Evolutionary conservation across 2,329 filamentous ascomycete genomes (phyloP), one percentile per base, ranked within the genome.

Genomic region (Trichoderma semiorbis): DNA sequence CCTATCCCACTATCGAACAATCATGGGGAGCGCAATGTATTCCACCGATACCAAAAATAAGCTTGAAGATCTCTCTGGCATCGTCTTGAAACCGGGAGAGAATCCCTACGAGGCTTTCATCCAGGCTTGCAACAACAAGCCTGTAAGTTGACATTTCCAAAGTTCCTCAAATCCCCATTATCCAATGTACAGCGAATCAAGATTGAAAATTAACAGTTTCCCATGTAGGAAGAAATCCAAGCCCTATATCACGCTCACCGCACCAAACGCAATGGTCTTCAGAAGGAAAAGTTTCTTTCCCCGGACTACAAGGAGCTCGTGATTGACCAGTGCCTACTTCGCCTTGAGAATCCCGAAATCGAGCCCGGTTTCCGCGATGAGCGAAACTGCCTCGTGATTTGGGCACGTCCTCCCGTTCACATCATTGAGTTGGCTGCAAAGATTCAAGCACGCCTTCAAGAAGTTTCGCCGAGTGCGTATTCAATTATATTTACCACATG

Each of bases 301-400:
- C 74, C 85, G 0, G 86, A 88, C 36, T 97, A 95, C 75, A 78
- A 85, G 1, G 92, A 92, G 71, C 88, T 97, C 76, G 88, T 89
- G 63, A 86, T 95, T 66, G 95, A 98, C 78, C 89, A 91, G 2
- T 90, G 93, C 70, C 86, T 98, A 1, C 83, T 90, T 64, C 90
- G 91, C 70, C 83, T 97, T 36, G 87, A 91, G 75, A 86, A 91
- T 57, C 87, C 87, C 1, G 81, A 86, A 1, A 82, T 91, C 43
- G 87, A 93, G 74, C 91, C 90, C 1, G 89, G 88, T 1, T 97
- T 92, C 78, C 80, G 85, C 66, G 95, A 98, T 79, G 88, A 89
- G 55, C 86, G 95, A 53, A 87, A 97, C 77, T 97, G 95, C 78
- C 85, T 98, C 12, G 93, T 94, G 0, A 91, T 98, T 78, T 98